Evolutionary conservation across 2,329 filamentous ascomycete genomes (phyloP).

Genomic region (Bimuria novae-zelandiae): DNA sequence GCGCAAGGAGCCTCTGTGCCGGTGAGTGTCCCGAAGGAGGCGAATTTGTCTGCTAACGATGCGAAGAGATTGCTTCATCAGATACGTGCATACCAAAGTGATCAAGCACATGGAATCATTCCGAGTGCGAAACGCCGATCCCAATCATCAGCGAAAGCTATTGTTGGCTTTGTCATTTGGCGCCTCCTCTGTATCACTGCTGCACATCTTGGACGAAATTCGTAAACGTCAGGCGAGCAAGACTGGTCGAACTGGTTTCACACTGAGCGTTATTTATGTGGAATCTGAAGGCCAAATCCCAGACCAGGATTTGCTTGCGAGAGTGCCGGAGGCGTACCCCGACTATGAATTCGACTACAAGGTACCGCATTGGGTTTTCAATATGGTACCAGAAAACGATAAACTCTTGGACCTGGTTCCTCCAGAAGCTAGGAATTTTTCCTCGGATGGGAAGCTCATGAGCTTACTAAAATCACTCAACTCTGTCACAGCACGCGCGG

Average conservation of each 20-base stretch:
- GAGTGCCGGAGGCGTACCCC: constrained; percentile 65
- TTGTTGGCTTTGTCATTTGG: constrained; percentile 84
- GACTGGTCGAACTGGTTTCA: constrained; percentile 69
- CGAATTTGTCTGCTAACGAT: constrained; percentile 8
- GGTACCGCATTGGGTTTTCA: constrained; percentile 64
- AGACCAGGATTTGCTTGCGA: constrained; percentile 19
- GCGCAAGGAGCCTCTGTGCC: constrained; percentile 64
- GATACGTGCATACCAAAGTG: constrained; percentile 77
- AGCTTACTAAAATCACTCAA: constrained; percentile 66
- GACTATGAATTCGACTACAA: constrained; percentile 66
- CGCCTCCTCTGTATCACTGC: constrained; percentile 74
- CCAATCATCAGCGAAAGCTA: constrained; percentile 58
- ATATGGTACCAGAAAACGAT: constrained; percentile 25
- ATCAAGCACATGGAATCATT: constrained; percentile 77
- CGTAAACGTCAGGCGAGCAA: constrained; percentile 67
- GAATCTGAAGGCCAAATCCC: constrained; percentile 45
- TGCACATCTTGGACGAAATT: constrained; percentile 75
- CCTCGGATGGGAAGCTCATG: no score
- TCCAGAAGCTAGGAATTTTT: no score
- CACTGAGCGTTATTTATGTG: constrained; percentile 61
- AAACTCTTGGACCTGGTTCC: constrained; percentile 27
- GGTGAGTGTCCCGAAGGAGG: constrained; percentile 47
- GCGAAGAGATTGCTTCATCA: constrained; percentile 73
- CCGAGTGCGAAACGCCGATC: constrained; percentile 55
- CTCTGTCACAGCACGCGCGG: constrained; percentile 75